Percentiles rank a stretch among this genome's conserved stretches.
Evolutionary conservation across 208 protist species (phyloP).

Genomic region (Leishmania lainsoni): DNA sequence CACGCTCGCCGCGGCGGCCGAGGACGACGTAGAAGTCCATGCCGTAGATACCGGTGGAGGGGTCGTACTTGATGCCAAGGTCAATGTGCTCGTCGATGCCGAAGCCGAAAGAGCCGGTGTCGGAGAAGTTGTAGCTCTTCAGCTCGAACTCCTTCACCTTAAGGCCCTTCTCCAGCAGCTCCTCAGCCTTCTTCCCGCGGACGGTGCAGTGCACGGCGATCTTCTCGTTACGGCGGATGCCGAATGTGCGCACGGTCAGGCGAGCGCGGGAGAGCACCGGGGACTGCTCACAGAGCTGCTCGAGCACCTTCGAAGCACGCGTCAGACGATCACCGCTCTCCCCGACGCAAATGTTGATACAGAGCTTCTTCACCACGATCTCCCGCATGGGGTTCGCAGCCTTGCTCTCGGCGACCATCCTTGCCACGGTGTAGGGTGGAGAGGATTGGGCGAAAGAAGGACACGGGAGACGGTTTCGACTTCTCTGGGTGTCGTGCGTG

Average conservation of each 20-base stretch:
- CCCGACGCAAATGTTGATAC: conserved; percentile 99
- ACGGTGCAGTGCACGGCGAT: conserved; percentile 99
- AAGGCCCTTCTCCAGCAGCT: conserved; percentile 99
- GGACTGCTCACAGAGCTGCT: conserved; percentile 98
- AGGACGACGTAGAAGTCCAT: conserved; percentile 99
- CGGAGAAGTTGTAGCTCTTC: conserved; percentile 95
- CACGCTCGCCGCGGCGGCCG: conserved; percentile 96
- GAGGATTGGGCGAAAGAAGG: neutral
- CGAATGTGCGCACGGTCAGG: conserved; percentile 99
- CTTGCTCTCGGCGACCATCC: conserved; percentile 86
- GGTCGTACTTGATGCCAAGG: conserved; percentile 99
- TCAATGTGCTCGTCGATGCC: conserved; percentile 99
- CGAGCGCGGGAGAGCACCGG: conserved; percentile 97
- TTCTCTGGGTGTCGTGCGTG: neutral
- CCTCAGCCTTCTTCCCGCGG: conserved; percentile 98
- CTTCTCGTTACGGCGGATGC: conserved; percentile 99
- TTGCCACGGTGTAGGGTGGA: conserved; percentile 4
- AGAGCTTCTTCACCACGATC: conserved; percentile 99
- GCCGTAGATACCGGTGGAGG: conserved; percentile 99
- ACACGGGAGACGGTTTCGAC: neutral
- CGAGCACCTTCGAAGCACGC: conserved; percentile 98
- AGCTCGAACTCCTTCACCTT: conserved; percentile 99
- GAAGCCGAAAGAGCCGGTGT: conserved; percentile 99
- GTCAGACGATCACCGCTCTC: conserved; percentile 99
- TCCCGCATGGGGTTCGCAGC: conserved; percentile 97